A percentile compares a stretch with the other conserved stretches of the same genome.
Evolutionary conservation across 345 rosid genomes (phyloP).

Genomic region (Syzygium jambos): DNA sequence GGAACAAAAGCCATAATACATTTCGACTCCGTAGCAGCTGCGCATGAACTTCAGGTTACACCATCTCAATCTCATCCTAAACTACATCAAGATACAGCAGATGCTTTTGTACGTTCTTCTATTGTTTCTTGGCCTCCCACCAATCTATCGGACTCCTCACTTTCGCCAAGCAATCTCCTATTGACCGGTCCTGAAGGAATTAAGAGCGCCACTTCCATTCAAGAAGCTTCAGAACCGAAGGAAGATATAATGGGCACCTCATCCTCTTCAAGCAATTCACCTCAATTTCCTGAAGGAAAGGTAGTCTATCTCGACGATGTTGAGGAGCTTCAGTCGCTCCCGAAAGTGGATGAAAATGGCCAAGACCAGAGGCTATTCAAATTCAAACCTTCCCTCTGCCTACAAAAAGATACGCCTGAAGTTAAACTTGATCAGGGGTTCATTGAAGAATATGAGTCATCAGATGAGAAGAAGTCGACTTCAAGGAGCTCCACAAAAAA

Average conservation of each 20-base stretch:
- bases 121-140: not conserved
- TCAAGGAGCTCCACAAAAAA: conserved; percentile 7
- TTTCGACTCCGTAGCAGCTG: conserved; percentile 3
- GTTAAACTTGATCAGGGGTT: conserved; percentile 1
- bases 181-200: conserved; percentile 1
- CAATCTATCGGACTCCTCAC: not conserved
- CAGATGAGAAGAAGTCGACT: conserved; percentile 16
- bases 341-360: conserved; percentile 7
- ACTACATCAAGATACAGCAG: not conserved
- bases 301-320: conserved; percentile 43
- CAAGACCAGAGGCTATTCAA: conserved; percentile 53
- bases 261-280: conserved; percentile 32
- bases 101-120: not conserved
- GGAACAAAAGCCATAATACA: not conserved
- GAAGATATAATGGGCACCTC: conserved; percentile 5
- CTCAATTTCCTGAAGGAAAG: conserved; percentile 18
- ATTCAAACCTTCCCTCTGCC: conserved; percentile 26
- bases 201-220: not conserved
- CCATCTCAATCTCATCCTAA: conserved; percentile 6
- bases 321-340: conserved; percentile 35
- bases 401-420: not conserved
- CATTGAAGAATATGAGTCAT: conserved; percentile 5
- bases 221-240: not conserved
- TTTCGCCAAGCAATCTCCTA: not conserved
- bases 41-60: not conserved